phyloP scores from a whole-genome alignment of 2,329 filamentous ascomycete genomes.

The Fusarium drepaniforme region DNA sequence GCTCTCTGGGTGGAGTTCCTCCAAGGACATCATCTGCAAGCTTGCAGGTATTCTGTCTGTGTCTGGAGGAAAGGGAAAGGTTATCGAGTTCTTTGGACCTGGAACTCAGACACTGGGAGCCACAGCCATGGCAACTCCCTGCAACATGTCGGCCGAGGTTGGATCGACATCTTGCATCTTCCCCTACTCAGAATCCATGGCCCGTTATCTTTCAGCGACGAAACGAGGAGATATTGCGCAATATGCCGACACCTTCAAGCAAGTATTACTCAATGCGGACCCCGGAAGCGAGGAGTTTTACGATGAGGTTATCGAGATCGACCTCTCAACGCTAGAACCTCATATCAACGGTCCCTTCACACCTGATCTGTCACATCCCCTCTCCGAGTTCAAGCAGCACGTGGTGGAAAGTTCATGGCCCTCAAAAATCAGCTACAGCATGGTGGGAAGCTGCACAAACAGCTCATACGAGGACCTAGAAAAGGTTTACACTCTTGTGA shows the following conservation, averaged over 20 bases:
- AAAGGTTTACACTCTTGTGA: slow-evolving; percentile 44
- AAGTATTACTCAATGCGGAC: background rate
- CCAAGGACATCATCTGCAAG: slow-evolving; percentile 53
- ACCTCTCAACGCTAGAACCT: slow-evolving; percentile 36
- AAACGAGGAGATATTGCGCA: slow-evolving; percentile 41
- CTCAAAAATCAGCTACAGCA: slow-evolving; percentile 42
- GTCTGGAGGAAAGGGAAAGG: slow-evolving; percentile 49
- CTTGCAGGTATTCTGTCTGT: slow-evolving; percentile 51
- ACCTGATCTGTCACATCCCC: background rate
- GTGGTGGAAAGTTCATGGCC: slow-evolving; percentile 44
- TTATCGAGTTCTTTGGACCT: slow-evolving; percentile 53
- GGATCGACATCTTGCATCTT: slow-evolving; percentile 53
- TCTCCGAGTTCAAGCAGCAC: background rate
- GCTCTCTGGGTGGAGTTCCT: slow-evolving; percentile 47
- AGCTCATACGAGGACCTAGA: slow-evolving; percentile 52
- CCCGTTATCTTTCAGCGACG: slow-evolving; percentile 47
- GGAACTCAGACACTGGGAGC: slow-evolving; percentile 47
- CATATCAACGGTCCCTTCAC: background rate
- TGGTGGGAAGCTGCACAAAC: slow-evolving; percentile 53
- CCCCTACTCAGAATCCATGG: slow-evolving; percentile 50
- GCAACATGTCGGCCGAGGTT: slow-evolving; percentile 54
- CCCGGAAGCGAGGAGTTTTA: slow-evolving; percentile 46
- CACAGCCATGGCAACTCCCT: slow-evolving; percentile 53
- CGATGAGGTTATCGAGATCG: slow-evolving; percentile 51
- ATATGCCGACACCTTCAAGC: background rate